Conservation (phyloP, 2,329 filamentous ascomycete genomes). For the Nothophoma quercina region DNA sequence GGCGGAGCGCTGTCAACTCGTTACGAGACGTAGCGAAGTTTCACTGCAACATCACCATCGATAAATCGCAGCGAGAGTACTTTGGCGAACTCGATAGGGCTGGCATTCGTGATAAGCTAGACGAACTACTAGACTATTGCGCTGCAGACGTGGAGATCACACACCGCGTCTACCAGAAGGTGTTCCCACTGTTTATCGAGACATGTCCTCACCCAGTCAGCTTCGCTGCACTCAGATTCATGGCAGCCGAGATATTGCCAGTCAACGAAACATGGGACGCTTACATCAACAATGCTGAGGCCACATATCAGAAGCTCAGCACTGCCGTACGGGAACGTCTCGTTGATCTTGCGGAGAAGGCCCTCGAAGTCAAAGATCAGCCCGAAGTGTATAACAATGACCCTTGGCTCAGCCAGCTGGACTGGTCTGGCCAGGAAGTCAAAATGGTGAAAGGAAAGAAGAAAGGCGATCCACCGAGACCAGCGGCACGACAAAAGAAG, state of each 20-base stretch:
- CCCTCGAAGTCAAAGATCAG: constrained; percentile 75
- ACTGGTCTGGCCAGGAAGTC: constrained; percentile 94
- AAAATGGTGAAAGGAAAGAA: constrained; percentile 92
- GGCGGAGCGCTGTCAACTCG: constrained; percentile 93
- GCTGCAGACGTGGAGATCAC: constrained; percentile 93
- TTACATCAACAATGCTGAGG: constrained; percentile 84
- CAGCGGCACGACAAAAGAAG: constrained; percentile 84
- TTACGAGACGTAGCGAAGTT: constrained; percentile 95
- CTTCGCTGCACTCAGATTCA: constrained; percentile 89
- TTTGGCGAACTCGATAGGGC: constrained; percentile 82
- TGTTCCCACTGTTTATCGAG: constrained; percentile 87
- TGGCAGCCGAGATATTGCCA: constrained; percentile 92
- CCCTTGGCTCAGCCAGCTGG: constrained; percentile 90
- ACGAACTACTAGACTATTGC: constrained; percentile 90
- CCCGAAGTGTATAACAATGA: constrained; percentile 76
- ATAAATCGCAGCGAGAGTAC: constrained; percentile 85
- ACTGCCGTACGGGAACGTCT: constrained; percentile 81
- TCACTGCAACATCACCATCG: constrained; percentile 88
- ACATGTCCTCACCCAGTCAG: constrained; percentile 97
- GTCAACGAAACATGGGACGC: constrained; percentile 87
- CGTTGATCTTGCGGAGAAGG: constrained; percentile 75
- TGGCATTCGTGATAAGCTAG: constrained; percentile 74
- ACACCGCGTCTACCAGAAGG: constrained; percentile 90
- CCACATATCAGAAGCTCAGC: constrained; percentile 79
- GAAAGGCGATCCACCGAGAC: constrained; percentile 80